Base-by-base conservation (phyloP, 768 basidiomycete genomes). In the Leccinum imitatum region DNA sequence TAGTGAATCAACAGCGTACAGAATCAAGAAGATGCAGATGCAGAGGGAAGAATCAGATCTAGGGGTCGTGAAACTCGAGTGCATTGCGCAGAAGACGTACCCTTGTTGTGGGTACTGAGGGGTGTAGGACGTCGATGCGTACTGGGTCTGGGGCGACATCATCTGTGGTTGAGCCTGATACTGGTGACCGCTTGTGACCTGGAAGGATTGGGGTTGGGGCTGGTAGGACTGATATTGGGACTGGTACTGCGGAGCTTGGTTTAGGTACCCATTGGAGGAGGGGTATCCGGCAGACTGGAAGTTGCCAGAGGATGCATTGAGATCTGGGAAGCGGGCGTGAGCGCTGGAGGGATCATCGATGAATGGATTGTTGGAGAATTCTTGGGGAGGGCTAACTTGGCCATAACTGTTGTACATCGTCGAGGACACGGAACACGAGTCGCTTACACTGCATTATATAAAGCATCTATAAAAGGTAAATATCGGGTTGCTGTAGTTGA, bases 301-400 rank as follows among this genome's bases (percentile, higher is more conserved):
- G 13, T 50, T 39, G 17, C 44, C 19, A 46, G 44, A 46, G 19
- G 70, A 47, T 56, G 65, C 69, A 39, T 78, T 78, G 66, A 92
- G 78, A 69, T 87, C 87, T 37, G 90, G 90, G 66, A 80, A 91
- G 60, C 90, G 84, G 21, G 78, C 71, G 27, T 79, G 77, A 33
- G 82, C 72, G 51, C 78, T 76, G 31, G 77, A 63, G 1, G 82
- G 78, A 62, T 83, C 82, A 51, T 80, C 77, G 67, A 85, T 75
- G 73, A 91, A 91, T 0, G 90, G 90, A 65, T 91, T 91, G 68
- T 88, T 91, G 53, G 78, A 76, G 51, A 77, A 68, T 9, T 75
- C 75, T 11, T 48, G 13, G 2, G 56, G 51, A 23, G 66, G 46
- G 23, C 35, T 60, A 23, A 51, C 21, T 31, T 76, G 48, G 15